A percentile compares a stretch with the other conserved stretches of the same genome.
Conservation (phyloP, 441 rosid genomes). For the Arabidopsis hybrid region DNA sequence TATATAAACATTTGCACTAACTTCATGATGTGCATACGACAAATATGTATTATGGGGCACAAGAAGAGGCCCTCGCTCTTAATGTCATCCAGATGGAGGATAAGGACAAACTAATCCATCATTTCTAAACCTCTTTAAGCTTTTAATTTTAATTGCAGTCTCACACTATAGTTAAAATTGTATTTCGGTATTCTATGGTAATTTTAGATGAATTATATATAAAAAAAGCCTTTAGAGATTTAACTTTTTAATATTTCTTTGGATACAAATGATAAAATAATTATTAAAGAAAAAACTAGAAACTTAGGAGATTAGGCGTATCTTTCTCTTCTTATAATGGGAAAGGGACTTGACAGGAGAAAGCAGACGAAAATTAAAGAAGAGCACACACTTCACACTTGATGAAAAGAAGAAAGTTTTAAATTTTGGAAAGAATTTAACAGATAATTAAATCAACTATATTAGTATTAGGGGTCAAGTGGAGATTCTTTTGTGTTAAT, state of each 20-base stretch:
- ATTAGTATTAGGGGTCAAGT: slow-evolving; percentile 38
- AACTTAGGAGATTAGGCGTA: slow-evolving; percentile 30
- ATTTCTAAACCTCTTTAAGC: background rate
- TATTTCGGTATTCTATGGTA: background rate
- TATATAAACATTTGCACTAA: slow-evolving; percentile 30
- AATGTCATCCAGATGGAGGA: slow-evolving; percentile 42
- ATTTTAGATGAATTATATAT: background rate
- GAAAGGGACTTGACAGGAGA: slow-evolving; percentile 42
- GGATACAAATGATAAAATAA: background rate
- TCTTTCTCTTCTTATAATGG: slow-evolving; percentile 39
- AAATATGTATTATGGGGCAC: slow-evolving; percentile 33
- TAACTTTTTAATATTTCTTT: background rate
- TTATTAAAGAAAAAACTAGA: background rate
- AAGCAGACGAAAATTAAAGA: slow-evolving; percentile 34
- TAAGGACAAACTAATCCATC: slow-evolving; percentile 27
- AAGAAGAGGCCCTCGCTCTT: slow-evolving; percentile 39
- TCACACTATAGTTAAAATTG: background rate
- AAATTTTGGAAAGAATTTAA: slow-evolving; percentile 6
- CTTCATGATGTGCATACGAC: slow-evolving; percentile 42
- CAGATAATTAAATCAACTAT: slow-evolving; percentile 10
- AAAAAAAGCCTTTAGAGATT: background rate
- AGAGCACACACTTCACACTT: slow-evolving; percentile 36
- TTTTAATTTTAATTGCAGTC: background rate
- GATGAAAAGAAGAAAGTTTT: slow-evolving; percentile 37
- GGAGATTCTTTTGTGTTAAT: slow-evolving; percentile 37